Evolutionary conservation across 148 eudicot species (phyloP).

Genomic region (Rhododendron mucronatum): DNA sequence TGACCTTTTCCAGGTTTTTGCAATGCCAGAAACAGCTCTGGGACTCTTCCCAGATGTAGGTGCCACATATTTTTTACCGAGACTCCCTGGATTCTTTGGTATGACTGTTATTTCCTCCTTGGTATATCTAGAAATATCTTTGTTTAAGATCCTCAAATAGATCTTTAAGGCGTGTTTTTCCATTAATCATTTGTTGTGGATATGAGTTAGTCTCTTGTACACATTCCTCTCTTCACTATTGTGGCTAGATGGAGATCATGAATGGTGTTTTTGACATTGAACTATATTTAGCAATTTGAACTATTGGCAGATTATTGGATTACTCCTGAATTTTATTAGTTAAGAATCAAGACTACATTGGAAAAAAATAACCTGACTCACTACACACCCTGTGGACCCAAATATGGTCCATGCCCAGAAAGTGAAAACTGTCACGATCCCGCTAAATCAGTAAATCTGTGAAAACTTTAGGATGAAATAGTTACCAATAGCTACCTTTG

Average conservation of each 20-base stretch:
- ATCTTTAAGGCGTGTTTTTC: neutral
- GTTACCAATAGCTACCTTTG: neutral
- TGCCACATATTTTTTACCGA: constrained; percentile 79
- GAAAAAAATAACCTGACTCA: neutral
- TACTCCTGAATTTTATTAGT: neutral
- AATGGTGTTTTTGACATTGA: neutral
- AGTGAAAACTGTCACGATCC: neutral
- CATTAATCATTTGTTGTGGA: neutral
- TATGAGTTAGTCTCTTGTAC: neutral
- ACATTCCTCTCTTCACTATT: constrained; percentile 2
- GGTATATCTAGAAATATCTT: neutral
- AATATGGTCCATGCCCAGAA: neutral
- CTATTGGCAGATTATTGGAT: neutral
- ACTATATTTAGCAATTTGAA: neutral
- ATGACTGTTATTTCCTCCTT: constrained; percentile 16
- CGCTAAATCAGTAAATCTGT: neutral
- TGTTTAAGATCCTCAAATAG: neutral
- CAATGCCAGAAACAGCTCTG: constrained; percentile 98
- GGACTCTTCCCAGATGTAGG: constrained; percentile 98
- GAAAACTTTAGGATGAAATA: neutral
- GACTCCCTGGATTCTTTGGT: constrained; percentile 97
- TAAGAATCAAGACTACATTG: neutral
- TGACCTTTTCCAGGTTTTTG: constrained; percentile 60
- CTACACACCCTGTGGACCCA: neutral
- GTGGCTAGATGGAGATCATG: neutral